These are phyloP conservation scores for Apiospora arundinis DNA, from an alignment of 2,329 filamentous ascomycete genomes.

Conservation along the genomic window DNA sequence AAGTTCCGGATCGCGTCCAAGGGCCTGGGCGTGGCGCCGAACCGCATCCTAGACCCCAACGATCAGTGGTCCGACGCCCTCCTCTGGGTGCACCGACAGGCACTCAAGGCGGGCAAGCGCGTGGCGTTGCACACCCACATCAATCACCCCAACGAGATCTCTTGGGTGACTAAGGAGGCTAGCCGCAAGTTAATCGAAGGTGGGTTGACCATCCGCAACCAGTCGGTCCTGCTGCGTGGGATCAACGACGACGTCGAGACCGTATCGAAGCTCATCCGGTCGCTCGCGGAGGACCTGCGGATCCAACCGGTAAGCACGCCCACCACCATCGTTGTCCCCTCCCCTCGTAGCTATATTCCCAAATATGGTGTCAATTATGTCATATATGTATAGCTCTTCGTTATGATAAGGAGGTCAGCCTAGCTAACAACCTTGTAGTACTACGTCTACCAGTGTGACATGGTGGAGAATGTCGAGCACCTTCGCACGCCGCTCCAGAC, in stretches of 20 bases:
- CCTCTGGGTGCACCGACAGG: conserved; percentile 56
- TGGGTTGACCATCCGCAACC: conserved; percentile 64
- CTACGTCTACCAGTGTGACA: conserved; percentile 71
- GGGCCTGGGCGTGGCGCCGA: conserved; percentile 65
- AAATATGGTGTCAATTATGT: background rate
- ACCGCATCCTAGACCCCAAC: conserved; percentile 56
- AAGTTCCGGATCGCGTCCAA: conserved; percentile 68
- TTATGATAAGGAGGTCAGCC: background rate
- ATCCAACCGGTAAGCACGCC: conserved; percentile 57
- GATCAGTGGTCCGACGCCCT: conserved; percentile 62
- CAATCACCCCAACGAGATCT: conserved; percentile 67
- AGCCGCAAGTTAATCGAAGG: conserved; percentile 56
- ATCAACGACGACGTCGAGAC: conserved; percentile 62
- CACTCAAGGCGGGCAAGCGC: conserved; percentile 60
- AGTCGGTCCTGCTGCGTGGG: conserved; percentile 63
- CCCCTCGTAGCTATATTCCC: background rate
- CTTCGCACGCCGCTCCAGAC: conserved; percentile 65
- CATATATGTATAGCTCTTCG: background rate
- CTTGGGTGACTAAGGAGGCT: conserved; percentile 62
- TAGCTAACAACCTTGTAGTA: conserved; percentile 50
- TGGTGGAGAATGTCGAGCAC: conserved; percentile 66
- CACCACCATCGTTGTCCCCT: too few species aligned
- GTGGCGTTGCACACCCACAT: conserved; percentile 71
- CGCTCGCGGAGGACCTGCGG: conserved; percentile 58
- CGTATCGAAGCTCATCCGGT: conserved; percentile 60